phyloP scores from a whole-genome alignment of 2,329 filamentous ascomycete species.

The Myriangium duriaei region DNA sequence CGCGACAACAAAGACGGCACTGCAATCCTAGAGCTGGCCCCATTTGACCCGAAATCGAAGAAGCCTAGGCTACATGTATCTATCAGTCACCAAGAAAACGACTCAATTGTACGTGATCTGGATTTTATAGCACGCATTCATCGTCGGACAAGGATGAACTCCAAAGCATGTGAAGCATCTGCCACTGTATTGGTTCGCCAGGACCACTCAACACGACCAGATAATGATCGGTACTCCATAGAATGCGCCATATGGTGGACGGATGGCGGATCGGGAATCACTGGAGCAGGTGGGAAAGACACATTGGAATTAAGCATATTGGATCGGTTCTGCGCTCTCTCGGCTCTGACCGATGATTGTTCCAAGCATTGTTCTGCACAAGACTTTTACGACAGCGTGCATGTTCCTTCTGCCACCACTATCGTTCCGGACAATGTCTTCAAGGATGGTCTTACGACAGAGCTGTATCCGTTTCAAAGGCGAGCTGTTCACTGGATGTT shows the following conservation, averaged over 20 bases:
- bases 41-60: neutral
- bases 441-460: conserved; percentile 17
- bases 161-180: neutral
- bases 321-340: no score
- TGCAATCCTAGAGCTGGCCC: neutral
- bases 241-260: conserved; percentile 18
- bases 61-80: conserved; percentile 1
- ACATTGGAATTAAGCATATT: no score
- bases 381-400: conserved; percentile 59
- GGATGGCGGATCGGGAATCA: conserved; percentile 21
- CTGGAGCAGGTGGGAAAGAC: conserved; percentile 16
- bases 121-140: conserved; percentile 2
- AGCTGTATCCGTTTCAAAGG: conserved; percentile 60
- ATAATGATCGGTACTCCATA: conserved; percentile 3
- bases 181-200: neutral
- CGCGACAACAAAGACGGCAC: neutral
- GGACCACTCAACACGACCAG: neutral
- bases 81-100: neutral
- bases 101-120: neutral
- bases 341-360: conserved; percentile 15
- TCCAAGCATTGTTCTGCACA: conserved; percentile 32
- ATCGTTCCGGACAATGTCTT: conserved; percentile 10
- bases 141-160: neutral
- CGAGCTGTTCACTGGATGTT: conserved; percentile 60
- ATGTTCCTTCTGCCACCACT: conserved; percentile 41